phyloP scores from a whole-genome alignment of 768 basidiomycete species.

The Macrolepiota albuminosa region DNA sequence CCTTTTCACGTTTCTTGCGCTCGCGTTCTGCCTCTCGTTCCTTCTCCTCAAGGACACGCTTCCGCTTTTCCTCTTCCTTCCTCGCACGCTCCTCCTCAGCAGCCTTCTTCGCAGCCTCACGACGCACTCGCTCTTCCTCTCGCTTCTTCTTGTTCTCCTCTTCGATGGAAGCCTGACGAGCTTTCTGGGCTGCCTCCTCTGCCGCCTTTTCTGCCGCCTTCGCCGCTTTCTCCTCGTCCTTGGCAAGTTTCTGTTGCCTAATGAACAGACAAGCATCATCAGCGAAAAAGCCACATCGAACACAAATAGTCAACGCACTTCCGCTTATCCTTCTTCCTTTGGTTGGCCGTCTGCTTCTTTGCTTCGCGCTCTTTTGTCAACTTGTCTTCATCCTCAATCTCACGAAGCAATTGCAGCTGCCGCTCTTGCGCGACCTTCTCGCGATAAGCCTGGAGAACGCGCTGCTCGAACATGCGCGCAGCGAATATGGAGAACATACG shows the following conservation, averaged over 20 bases:
- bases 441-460: constrained; percentile 93
- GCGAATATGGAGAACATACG: constrained; percentile 99
- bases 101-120: constrained; percentile 71
- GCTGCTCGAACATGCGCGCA: constrained; percentile 98
- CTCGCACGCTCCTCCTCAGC: constrained; percentile 79
- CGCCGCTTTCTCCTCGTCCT: constrained; percentile 86
- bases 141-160: constrained; percentile 76
- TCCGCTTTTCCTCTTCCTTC: constrained; percentile 80
- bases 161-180: constrained; percentile 72
- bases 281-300: not conserved
- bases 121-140: constrained; percentile 81
- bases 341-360: constrained; percentile 93
- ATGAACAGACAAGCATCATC: constrained; percentile 4
- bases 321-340: constrained; percentile 98
- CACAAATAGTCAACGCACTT: constrained; percentile 42
- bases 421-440: constrained; percentile 96
- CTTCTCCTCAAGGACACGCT: constrained; percentile 73
- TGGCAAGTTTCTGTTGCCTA: constrained; percentile 88
- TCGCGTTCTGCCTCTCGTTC: constrained; percentile 77
- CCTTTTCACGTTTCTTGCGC: constrained; percentile 68
- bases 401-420: constrained; percentile 87
- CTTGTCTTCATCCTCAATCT: constrained; percentile 95
- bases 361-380: constrained; percentile 80
- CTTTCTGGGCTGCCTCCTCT: constrained; percentile 75
- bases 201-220: constrained; percentile 84